A percentile compares a stretch with the other conserved stretches of the same genome.
Conservation (phyloP, 73 alveolate genomes). For the Symbiodinium natans region DNA sequence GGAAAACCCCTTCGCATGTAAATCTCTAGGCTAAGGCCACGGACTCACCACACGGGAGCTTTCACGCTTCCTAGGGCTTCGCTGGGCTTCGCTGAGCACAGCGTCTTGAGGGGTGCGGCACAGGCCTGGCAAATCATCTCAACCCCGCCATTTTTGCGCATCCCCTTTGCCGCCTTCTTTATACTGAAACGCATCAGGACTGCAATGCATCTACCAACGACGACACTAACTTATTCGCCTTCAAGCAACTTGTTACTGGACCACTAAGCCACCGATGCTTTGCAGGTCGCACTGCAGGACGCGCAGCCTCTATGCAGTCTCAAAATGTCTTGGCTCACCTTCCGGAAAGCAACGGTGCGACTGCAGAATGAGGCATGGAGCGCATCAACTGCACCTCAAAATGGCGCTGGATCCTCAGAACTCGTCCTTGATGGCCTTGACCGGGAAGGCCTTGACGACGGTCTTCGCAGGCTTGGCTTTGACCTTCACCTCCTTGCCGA, state of each 20-base stretch:
- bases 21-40: background rate
- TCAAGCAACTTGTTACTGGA: background rate
- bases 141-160: background rate
- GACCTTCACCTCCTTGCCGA: constrained; percentile 23
- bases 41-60: background rate
- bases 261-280: background rate
- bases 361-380: background rate
- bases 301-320: background rate
- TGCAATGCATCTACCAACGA: background rate
- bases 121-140: background rate
- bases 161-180: background rate
- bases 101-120: too few species aligned
- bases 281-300: background rate
- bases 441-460: background rate
- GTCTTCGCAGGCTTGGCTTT: constrained; percentile 20
- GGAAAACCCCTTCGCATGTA: too few species aligned
- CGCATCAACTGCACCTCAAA: background rate
- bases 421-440: background rate
- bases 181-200: background rate
- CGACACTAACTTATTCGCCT: background rate
- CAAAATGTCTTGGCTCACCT: background rate
- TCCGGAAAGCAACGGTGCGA: background rate
- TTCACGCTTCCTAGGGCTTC: too few species aligned
- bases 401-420: background rate
- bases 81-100: too few species aligned